Evolutionary conservation across 345 rosid genomes (phyloP).

Genomic region (Pseudoturritis turrita): DNA sequence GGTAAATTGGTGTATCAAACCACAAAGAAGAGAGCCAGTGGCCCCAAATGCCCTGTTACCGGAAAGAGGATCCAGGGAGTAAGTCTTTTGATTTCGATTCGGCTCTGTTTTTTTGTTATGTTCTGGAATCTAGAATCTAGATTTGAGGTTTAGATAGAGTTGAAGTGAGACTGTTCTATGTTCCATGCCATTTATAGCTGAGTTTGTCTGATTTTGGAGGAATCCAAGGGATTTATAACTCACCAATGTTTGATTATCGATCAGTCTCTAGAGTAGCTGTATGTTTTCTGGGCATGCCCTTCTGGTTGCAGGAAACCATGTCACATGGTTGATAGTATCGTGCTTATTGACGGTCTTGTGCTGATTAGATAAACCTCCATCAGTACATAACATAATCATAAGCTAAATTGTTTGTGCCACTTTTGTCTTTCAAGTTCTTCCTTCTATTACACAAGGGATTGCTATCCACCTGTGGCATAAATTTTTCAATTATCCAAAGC

Average conservation of each 20-base stretch:
- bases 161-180: background rate
- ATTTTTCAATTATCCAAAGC: background rate
- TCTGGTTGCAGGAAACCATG: background rate
- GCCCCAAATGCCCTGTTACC: constrained; percentile 69
- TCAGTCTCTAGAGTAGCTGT: background rate
- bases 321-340: background rate
- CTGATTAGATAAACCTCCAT: constrained; percentile 24
- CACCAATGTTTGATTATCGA: no score
- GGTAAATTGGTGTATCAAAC: constrained; percentile 75
- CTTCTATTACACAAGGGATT: constrained; percentile 8
- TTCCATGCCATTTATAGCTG: background rate
- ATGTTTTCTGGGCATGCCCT: background rate
- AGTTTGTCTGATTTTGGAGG: background rate
- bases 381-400: constrained; percentile 48
- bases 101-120: background rate
- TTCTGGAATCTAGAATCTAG: background rate
- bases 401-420: constrained; percentile 40
- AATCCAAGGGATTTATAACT: background rate
- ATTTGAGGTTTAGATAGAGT: background rate
- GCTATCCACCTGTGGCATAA: constrained; percentile 36
- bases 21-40: constrained; percentile 71
- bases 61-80: constrained; percentile 80
- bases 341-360: constrained; percentile 55
- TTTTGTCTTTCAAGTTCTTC: constrained; percentile 30
- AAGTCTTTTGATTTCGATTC: constrained; percentile 18